phyloP scores from a whole-genome alignment of 2,329 filamentous ascomycete species.

The Tolypocladium album region DNA sequence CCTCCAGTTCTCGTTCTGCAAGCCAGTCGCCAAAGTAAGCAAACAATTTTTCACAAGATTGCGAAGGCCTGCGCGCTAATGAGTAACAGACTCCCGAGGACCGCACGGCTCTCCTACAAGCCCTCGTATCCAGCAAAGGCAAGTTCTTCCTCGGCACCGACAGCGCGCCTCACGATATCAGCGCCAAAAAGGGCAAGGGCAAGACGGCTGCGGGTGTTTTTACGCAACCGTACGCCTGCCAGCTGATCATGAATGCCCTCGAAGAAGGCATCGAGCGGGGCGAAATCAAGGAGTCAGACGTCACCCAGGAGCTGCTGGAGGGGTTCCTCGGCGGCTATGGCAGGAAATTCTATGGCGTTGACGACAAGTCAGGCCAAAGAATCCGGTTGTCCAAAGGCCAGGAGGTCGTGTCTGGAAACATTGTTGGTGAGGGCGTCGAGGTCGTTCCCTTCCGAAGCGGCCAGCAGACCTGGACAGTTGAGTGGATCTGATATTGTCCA shows the following conservation, averaged over 20 bases:
- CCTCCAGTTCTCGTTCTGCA: constrained; percentile 53
- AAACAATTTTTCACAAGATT: constrained; percentile 36
- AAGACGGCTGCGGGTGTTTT: constrained; percentile 65
- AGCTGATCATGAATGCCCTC: constrained; percentile 50
- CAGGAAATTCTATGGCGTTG: constrained; percentile 37
- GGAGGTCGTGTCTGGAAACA: background rate
- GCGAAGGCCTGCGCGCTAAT: background rate
- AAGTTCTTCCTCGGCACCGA: constrained; percentile 62
- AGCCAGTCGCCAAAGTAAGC: constrained; percentile 61
- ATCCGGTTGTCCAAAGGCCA: constrained; percentile 1
- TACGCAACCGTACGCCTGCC: constrained; percentile 62
- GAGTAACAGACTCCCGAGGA: background rate
- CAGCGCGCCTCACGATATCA: constrained; percentile 51
- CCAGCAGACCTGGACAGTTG: background rate
- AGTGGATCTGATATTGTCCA: background rate
- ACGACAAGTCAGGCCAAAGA: background rate
- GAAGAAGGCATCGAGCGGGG: constrained; percentile 49
- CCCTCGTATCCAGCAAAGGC: constrained; percentile 44
- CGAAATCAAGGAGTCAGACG: constrained; percentile 36
- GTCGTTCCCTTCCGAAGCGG: constrained; percentile 1
- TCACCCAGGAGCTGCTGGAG: constrained; percentile 43
- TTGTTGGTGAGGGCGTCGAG: background rate
- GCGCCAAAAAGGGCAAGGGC: constrained; percentile 41
- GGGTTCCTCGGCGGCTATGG: constrained; percentile 44
- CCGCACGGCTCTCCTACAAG: constrained; percentile 49